Evolutionary conservation across 345 rosid genomes (phyloP), one percentile per base, ranked within the genome.

Genomic region (Moringa oleifera): DNA sequence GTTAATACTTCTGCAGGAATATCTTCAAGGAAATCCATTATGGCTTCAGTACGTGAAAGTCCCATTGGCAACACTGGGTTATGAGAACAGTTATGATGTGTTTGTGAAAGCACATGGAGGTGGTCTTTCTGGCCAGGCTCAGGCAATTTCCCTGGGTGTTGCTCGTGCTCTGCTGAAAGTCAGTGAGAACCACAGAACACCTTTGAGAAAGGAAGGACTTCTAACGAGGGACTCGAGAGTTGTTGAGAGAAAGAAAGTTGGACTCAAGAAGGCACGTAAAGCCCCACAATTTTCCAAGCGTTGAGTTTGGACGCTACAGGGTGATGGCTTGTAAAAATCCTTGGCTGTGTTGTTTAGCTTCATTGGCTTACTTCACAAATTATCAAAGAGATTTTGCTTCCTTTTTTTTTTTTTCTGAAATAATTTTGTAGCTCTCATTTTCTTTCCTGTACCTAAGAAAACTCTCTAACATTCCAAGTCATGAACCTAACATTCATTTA

Each of bases 51-150:
- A 90, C 65, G 75, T 93, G 37, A 93, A 90, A 71, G 80, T 79
- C 28, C 99, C 99, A 2, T 61, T 90, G 75, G 79, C 75, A 61
- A 79, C 89, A 33, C 61, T 93, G 21, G 95, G 99, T n/a, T 90
- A 93, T 45, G 99, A 90, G 70, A 81, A 59, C 45, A 86, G 85
- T 75, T 93, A 86, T 20, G 96, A 93, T 15, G 88, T 93, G 22
- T 88, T 93, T 65, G 95, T 90, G 16, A 93, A 93, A 79, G 97
- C 96, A 16, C 97, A 86, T 56, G 98, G 97, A 1, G 97, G 97
- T 0, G 97, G 97, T 51, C 97, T 93, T 25, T 81, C 95, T 6
- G 99, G 99, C 69, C 97, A 93, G 76, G 97, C 97, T 58, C 99
- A 93, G 75, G 97, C 99, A 0, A 90, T 93, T 65, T 79, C 97